Evolutionary conservation across 139 green algal species (phyloP), one percentile per base, ranked within the genome.

Genomic region (Chlamydomonas eustigma): DNA sequence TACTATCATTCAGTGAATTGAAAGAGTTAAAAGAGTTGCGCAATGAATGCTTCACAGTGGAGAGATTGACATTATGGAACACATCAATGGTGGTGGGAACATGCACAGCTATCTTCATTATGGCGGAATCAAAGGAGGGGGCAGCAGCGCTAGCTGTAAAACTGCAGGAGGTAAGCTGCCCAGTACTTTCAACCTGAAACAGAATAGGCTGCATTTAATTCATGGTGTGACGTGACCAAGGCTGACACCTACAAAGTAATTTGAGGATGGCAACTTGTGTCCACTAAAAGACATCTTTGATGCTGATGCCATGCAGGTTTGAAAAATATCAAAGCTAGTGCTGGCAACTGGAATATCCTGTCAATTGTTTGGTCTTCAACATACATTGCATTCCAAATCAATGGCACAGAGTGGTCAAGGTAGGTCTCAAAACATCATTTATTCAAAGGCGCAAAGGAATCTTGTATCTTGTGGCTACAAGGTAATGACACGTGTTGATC

Each of bases 31-130:
- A 78, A 81, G 76, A 73, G 76, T 32, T 3, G 34, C 18, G 34
- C 35, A 25, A 68, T 68, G 52, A 28, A 68, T n/a, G n/a, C 44
- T 18, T 58, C 18, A 50, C 4, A 76, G 39, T 4, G 81, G 81
- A 6, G 81, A 81, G 76, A 73, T 81, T 32, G 12, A 68, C 18
- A 50, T 50, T 28, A 68, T 68, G 52, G 52, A 68, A 28, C 52
- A 68, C 18, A 28, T 68, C 18, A 68, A 68, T 31, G 52, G 18
- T 31, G 52, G 4, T 28, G 18, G 22, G n/a, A 6, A 8, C 52
- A 33, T 68, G 4, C 34, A 68, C 18, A 28, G 52, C 6, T 37
- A 4, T 6, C 52, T 68, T 25, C 52, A 68, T 28, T 68, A 68
- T 31, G 22, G 52, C 6, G 52, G 52, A 25, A 18, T 58, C 44